Evolutionary conservation across 352 stramenopile genomes (phyloP).

Genomic region (Aphanomyces euteiches): DNA sequence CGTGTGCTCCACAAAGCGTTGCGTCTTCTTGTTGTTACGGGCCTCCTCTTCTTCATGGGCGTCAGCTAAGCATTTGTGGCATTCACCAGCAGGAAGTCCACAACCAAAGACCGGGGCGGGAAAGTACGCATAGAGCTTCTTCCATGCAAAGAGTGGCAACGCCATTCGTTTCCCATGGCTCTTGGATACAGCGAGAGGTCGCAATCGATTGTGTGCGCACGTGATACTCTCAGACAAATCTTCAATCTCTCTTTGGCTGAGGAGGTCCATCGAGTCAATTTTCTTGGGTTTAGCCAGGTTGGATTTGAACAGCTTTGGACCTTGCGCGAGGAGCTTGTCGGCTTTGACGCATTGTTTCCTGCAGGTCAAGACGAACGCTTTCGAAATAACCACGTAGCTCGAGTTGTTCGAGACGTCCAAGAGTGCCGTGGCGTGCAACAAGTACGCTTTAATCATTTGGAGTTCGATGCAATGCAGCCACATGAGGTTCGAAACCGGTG

Average conservation of each 20-base stretch:
- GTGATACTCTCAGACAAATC: slow-evolving; percentile 48
- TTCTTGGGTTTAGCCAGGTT: slow-evolving; percentile 12
- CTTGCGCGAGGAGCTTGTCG: slow-evolving; percentile 75
- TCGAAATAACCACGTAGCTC: slow-evolving; percentile 52
- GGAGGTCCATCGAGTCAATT: slow-evolving; percentile 35
- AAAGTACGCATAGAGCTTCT: slow-evolving; percentile 52
- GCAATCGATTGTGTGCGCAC: slow-evolving; percentile 56
- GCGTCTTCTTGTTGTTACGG: slow-evolving; percentile 46
- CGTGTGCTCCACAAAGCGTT: slow-evolving; percentile 66
- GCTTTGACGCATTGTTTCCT: slow-evolving; percentile 63
- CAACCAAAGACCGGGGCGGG: slow-evolving; percentile 54
- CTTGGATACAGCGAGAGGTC: slow-evolving; percentile 56
- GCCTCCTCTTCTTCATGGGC: slow-evolving; percentile 53
- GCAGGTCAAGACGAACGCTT: slow-evolving; percentile 68
- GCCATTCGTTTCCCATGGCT: slow-evolving; percentile 55
- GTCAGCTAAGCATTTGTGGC: slow-evolving; percentile 50
- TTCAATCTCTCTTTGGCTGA: slow-evolving; percentile 40
- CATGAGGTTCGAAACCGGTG: slow-evolving; percentile 3
- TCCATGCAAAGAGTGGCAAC: slow-evolving; percentile 45
- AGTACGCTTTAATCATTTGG: slow-evolving; percentile 11
- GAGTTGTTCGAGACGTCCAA: not conserved
- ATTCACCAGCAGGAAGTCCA: slow-evolving; percentile 50
- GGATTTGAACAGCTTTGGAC: slow-evolving; percentile 40
- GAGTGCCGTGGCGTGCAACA: slow-evolving; percentile 17
- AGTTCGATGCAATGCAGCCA: slow-evolving; percentile 26